Evolutionary conservation across 2,329 filamentous ascomycete species (phyloP), one percentile per base, ranked within the genome.

Genomic region (Fusarium oxysporum): DNA sequence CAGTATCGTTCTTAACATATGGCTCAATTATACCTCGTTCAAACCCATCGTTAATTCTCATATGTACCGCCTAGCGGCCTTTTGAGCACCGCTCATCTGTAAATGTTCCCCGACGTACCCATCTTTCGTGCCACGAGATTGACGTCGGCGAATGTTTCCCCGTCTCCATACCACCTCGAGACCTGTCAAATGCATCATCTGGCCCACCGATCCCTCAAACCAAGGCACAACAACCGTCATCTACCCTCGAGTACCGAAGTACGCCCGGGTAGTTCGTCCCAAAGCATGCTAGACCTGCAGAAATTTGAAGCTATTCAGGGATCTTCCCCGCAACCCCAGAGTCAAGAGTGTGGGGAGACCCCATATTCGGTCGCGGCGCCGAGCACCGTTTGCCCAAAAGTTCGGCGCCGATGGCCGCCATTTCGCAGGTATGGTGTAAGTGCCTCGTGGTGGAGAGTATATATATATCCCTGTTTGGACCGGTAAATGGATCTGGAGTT

Each of bases 351-450:
- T 62, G 68, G 68, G 67, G 68, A 62, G 54, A 45, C 23, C 32
- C 53, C 38, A 37, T 47, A 12, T 53, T 71, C 68, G 69, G 69
- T 8, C 16, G 5, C 69, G 69, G 69, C 69, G 57, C 68, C 69
- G 69, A 43, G 21, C 3, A 40, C 69, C 68, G 68, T 48, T 17
- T 5, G 12, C 17, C 19, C 6, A n/a, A 6, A 23, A n/a, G 0
- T 11, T 63, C 68, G 69, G 69, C 19, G 44, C 63, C 64, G 63
- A 37, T 53, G 57, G 58, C 69, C 68, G 23, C 23, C 23, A 23
- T 23, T 23, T 23, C 23, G 69, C 17, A 40, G 12, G 5, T 35
- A 1, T 8, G 8, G 25, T 64, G 41, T 40, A 44, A 55, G 32
- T 72, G 25, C n/a, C 12, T 28, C 3, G 11, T 3, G 1, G 11